phyloP scores from a whole-genome alignment of 768 basidiomycete species.

The Pilatotrama ljubarskyi region DNA sequence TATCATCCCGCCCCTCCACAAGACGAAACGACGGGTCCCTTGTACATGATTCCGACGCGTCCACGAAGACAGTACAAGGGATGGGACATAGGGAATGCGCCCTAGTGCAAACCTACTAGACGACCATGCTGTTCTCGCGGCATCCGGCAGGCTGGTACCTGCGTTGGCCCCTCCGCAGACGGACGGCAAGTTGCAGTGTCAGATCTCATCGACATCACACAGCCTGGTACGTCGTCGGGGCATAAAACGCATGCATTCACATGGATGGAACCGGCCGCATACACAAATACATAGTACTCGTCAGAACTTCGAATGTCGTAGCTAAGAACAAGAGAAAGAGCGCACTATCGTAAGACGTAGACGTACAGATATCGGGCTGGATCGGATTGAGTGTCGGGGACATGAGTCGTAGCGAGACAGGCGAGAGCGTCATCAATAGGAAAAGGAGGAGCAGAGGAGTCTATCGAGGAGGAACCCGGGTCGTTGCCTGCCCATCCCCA shows the following conservation, averaged over 20 bases:
- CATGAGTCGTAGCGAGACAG: neutral
- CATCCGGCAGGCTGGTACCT: too few relatives aligned
- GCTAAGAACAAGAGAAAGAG: neutral
- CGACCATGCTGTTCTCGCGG: too few relatives aligned
- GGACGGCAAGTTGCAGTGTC: too few relatives aligned
- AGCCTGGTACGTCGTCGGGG: too few relatives aligned
- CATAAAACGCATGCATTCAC: neutral
- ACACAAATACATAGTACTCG: constrained; percentile 2
- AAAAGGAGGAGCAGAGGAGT: neutral
- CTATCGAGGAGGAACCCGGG: constrained; percentile 2
- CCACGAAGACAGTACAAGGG: too few relatives aligned
- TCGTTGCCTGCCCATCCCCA: neutral
- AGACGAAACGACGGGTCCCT: too few relatives aligned
- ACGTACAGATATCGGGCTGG: neutral
- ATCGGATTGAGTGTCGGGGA: neutral
- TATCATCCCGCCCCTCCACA: too few relatives aligned
- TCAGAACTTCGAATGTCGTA: neutral
- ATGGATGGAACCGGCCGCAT: neutral
- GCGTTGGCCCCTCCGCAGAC: too few relatives aligned
- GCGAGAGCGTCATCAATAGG: neutral
- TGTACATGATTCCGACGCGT: too few relatives aligned
- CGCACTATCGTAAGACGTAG: constrained; percentile 4
- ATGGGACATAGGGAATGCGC: too few relatives aligned
- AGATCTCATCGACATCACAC: neutral
- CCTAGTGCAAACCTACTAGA: too few relatives aligned